Evolutionary conservation across 2,329 filamentous ascomycete species (phyloP), one percentile per base, ranked within the genome.

Genomic region (Epichloe brachyelytri): DNA sequence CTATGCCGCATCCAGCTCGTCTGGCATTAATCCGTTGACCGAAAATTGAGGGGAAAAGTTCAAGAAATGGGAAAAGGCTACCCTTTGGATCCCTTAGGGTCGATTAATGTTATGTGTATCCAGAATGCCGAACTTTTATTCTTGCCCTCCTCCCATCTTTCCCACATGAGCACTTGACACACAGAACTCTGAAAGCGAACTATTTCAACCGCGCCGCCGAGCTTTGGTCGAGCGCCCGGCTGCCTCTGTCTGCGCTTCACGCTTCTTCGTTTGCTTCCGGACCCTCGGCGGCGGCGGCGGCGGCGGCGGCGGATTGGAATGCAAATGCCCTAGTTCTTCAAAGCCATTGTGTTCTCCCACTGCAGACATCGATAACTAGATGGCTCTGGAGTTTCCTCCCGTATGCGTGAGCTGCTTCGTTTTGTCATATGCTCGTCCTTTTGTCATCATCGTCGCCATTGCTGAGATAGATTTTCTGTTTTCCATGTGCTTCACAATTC

Each of bases 401-500:
- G 61, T 58, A 75, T 68, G 50, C 70, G 63, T 54, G 68, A 65
- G 59, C 77, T 74, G 15, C 70, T 76, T 51, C 67, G 63, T 58
- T 71, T 68, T 53, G 63, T 30, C 50, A 37, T 39, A n/a, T 50
- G 62, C 46, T 68, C 64, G 19, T 72, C 64, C 52, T 68, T 67
- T 68, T 66, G 26, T 71, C 65, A 12, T 65, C 55, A 33, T 65
- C 68, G 22, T 63, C 59, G 14, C 57, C 56, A 19, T 75, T 71
- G 1, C 68, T 63, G 34, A 78, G 74, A 60, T 95, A 95, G 56
- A 77, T 73, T 55, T 80, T 55, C 94, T 83, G 61, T 83, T 84
- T 59, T 83, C 75, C 90, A 96, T 96, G 61, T 89, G 82, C 55
- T 78, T 76, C 22, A 77, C 71, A 55, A 96, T 95, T 60, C 81